Evolutionary conservation across 768 basidiomycete species (phyloP).

Genomic region (Tylopilus sp.): DNA sequence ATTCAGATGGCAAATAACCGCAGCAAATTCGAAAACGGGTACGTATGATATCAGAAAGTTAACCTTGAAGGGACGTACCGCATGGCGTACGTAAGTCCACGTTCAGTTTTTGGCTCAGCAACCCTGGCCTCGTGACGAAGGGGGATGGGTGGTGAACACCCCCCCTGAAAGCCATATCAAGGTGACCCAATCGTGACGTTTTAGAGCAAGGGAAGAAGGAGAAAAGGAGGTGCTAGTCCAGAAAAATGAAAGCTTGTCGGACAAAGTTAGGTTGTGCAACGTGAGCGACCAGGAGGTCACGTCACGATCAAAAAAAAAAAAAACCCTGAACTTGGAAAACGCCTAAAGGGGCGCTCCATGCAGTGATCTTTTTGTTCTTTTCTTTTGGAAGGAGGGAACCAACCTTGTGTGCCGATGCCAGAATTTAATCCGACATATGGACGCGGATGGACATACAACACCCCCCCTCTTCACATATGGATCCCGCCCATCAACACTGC

Average conservation of each 20-base stretch:
- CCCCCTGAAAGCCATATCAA: slow-evolving; percentile 18
- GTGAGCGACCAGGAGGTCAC: slow-evolving; percentile 11
- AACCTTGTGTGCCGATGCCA: slow-evolving; percentile 1
- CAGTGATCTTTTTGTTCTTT: too few species aligned
- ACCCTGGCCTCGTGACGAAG: slow-evolving; percentile 22
- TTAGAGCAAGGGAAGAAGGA: neutral
- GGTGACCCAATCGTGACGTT: slow-evolving; percentile 3
- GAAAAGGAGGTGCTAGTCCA: too few species aligned
- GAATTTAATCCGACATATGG: slow-evolving; percentile 13
- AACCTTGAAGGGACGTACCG: slow-evolving; percentile 25
- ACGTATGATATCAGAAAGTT: slow-evolving; percentile 20
- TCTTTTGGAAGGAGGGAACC: neutral
- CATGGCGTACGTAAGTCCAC: slow-evolving; percentile 22
- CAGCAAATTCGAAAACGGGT: slow-evolving; percentile 2
- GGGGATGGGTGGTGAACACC: slow-evolving; percentile 1
- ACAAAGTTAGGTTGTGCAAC: slow-evolving; percentile 29
- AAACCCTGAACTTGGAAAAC: slow-evolving; percentile 23
- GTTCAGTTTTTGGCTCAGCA: slow-evolving; percentile 13
- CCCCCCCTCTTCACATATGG: too few species aligned
- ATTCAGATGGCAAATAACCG: slow-evolving; percentile 17
- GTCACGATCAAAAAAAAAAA: too few species aligned
- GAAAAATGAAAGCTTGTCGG: neutral
- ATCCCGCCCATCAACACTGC: too few species aligned
- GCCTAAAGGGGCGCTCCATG: slow-evolving; percentile 4
- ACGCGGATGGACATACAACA: too few species aligned